Conservation (phyloP, 805 yeast genomes). For the Suhomyces tanzawaensis region DNA sequence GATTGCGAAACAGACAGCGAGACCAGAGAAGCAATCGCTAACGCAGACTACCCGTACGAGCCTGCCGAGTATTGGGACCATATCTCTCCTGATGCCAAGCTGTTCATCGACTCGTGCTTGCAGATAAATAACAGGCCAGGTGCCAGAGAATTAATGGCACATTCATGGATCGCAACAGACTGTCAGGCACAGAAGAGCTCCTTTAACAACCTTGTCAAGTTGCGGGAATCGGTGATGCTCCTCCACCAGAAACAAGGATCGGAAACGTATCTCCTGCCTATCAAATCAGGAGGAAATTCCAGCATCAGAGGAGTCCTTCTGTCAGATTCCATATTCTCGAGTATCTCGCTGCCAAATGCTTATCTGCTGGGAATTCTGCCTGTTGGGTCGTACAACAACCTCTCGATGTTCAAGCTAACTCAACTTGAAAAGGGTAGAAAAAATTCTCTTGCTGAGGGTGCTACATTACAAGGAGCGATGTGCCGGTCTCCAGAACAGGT, state of each 20-base stretch:
- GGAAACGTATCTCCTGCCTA: background rate
- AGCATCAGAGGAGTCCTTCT: background rate
- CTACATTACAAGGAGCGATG: constrained; percentile 21
- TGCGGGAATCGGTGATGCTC: constrained; percentile 5
- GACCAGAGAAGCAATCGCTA: constrained; percentile 60
- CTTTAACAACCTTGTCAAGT: constrained; percentile 2
- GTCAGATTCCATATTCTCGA: background rate
- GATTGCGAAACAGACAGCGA: constrained; percentile 71
- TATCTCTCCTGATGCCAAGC: constrained; percentile 52
- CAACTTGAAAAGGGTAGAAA: constrained; percentile 10
- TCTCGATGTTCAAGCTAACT: constrained; percentile 2
- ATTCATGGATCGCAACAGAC: constrained; percentile 32
- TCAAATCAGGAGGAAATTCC: background rate
- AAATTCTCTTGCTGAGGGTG: constrained; percentile 12
- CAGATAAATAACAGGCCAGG: constrained; percentile 46
- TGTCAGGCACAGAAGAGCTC: constrained; percentile 1
- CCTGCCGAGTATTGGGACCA: constrained; percentile 58
- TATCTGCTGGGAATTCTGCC: background rate
- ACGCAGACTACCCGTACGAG: constrained; percentile 58
- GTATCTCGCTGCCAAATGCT: background rate
- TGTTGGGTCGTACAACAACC: background rate
- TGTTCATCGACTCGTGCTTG: constrained; percentile 57
- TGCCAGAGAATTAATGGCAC: constrained; percentile 43
- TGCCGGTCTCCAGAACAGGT: constrained; percentile 28
- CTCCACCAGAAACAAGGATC: constrained; percentile 1